Conservation (phyloP, 108 stramenopile genomes). For the Nannochloropsis gaditana region DNA sequence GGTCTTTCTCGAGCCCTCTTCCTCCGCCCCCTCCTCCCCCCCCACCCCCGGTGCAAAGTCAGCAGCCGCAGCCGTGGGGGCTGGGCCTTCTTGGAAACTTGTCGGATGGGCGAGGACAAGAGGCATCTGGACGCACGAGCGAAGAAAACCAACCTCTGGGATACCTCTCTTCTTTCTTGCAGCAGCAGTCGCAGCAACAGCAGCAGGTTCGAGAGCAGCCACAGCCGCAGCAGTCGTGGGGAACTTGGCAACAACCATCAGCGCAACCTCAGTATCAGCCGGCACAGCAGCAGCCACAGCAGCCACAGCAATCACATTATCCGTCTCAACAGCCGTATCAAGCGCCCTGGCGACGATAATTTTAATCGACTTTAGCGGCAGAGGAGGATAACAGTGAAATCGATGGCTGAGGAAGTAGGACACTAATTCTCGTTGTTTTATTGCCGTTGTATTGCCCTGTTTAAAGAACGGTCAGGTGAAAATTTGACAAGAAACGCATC, state of each 20-base stretch:
- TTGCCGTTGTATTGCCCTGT: too few species aligned
- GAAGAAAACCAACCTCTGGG: not conserved
- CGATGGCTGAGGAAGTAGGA: too few species aligned
- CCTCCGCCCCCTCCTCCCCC: not conserved
- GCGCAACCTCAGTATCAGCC: not conserved
- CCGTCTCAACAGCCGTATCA: not conserved
- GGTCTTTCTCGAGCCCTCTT: not conserved
- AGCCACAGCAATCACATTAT: not conserved
- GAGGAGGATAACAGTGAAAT: too few species aligned
- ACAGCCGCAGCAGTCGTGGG: not conserved
- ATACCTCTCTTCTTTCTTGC: not conserved
- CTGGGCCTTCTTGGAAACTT: not conserved
- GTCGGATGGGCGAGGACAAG: not conserved
- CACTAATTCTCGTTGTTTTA: too few species aligned
- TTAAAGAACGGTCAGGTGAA: too few species aligned
- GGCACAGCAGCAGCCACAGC: not conserved
- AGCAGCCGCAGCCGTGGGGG: not conserved
- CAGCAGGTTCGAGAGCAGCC: not conserved
- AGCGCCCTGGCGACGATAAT: not conserved
- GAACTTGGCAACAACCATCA: not conserved
- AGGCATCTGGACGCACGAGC: not conserved
- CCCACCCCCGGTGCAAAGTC: not conserved
- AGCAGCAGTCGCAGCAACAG: slow-evolving; percentile 6
- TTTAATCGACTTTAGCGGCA: not conserved
- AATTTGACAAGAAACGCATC: too few species aligned